phyloP scores from a whole-genome alignment of 148 eudicot genomes.

The Rhododendron ovatum region DNA sequence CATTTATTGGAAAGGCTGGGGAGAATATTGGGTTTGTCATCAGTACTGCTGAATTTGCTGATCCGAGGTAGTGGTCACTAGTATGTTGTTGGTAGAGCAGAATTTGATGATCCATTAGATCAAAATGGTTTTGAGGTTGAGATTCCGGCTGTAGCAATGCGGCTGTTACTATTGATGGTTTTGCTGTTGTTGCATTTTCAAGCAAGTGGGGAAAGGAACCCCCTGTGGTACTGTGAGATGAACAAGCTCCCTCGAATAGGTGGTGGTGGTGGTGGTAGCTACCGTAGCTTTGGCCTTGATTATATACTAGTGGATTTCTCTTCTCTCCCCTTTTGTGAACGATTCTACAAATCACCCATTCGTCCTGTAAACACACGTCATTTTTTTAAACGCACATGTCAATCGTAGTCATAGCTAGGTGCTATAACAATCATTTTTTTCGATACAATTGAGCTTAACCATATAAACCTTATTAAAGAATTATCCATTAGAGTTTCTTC shows the following conservation, averaged over 20 bases:
- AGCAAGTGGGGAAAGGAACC: slow-evolving; percentile 33
- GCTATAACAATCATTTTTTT: background rate
- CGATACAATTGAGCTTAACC: background rate
- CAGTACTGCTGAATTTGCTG: background rate
- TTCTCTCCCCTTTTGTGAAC: slow-evolving; percentile 46
- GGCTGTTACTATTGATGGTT: background rate
- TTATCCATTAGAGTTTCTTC: too few relatives aligned
- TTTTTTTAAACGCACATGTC: too few relatives aligned
- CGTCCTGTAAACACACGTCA: slow-evolving; percentile 40
- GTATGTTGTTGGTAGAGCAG: slow-evolving; percentile 13
- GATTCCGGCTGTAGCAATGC: slow-evolving; percentile 5
- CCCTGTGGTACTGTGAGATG: slow-evolving; percentile 12
- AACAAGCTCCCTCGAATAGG: slow-evolving; percentile 1
- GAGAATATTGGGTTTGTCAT: background rate
- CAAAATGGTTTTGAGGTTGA: background rate
- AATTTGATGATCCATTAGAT: slow-evolving; percentile 7
- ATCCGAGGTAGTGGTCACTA: slow-evolving; percentile 4
- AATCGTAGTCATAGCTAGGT: background rate
- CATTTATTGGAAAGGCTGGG: slow-evolving; percentile 10
- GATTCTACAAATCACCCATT: slow-evolving; percentile 86
- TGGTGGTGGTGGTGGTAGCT: slow-evolving; percentile 5
- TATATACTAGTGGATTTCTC: slow-evolving; percentile 17
- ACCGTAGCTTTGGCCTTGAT: slow-evolving; percentile 12
- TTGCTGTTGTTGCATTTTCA: slow-evolving; percentile 11
- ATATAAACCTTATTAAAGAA: too few relatives aligned